phyloP scores from a whole-genome alignment of 2,329 filamentous ascomycete species.

The Erysiphe pisi region DNA sequence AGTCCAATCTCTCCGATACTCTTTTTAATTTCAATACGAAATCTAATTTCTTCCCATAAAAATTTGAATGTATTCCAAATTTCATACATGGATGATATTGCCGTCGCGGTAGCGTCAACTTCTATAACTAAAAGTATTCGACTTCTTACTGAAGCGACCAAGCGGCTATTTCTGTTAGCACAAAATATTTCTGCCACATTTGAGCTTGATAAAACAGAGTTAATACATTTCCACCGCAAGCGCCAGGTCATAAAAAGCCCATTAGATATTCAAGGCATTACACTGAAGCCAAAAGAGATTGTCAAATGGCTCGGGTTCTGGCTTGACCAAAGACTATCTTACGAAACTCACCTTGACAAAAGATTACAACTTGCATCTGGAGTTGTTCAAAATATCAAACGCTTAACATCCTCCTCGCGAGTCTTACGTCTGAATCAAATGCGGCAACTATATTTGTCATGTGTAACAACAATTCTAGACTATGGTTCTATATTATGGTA shows the following conservation, averaged over 20 bases:
- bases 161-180: background rate
- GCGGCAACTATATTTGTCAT: background rate
- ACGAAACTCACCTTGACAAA: background rate
- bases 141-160: background rate
- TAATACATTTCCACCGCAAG: background rate
- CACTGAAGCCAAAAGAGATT: background rate
- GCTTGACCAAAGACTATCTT: background rate
- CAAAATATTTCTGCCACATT: background rate
- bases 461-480: background rate
- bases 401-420: background rate
- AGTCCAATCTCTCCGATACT: background rate
- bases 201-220: background rate
- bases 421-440: background rate
- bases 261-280: background rate
- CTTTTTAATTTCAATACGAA: background rate
- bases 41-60: background rate
- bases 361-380: background rate
- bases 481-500: slow-evolving; percentile 3
- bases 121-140: background rate
- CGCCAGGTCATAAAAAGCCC: background rate
- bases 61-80: background rate
- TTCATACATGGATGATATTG: background rate
- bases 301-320: background rate
- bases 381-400: background rate
- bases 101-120: background rate